Evolutionary conservation across 805 yeast species (phyloP).

Genomic region (Gaillardinia entomophila): DNA sequence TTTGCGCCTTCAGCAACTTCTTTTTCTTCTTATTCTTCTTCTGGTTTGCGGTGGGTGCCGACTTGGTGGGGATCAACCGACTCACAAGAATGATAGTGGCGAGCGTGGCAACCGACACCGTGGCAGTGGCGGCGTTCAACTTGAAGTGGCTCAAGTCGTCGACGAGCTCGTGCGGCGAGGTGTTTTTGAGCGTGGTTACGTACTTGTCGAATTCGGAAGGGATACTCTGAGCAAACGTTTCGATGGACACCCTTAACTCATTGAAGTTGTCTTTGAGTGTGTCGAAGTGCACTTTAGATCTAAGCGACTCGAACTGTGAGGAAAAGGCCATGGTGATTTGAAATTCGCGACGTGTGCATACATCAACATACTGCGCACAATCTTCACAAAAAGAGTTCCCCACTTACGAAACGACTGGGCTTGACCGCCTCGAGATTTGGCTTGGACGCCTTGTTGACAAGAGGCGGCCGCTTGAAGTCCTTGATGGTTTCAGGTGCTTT

Average conservation of each 20-base stretch:
- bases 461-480: conserved; percentile 12
- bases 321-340: no score
- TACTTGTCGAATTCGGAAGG: conserved; percentile 6
- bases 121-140: conserved; percentile 28
- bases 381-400: conserved; percentile 23
- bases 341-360: background rate
- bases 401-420: conserved; percentile 22
- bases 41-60: conserved; percentile 3
- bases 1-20: conserved; percentile 34
- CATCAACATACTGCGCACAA: background rate
- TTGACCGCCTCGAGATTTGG: conserved; percentile 16
- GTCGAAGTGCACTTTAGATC: background rate
- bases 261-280: conserved; percentile 1
- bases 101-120: conserved; percentile 12
- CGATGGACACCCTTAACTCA: conserved; percentile 4
- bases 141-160: conserved; percentile 23
- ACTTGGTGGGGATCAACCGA: background rate
- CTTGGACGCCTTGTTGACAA: conserved; percentile 15
- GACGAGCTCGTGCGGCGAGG: conserved; percentile 17
- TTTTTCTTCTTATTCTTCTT: conserved; percentile 25
- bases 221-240: conserved; percentile 3
- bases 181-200: conserved; percentile 6
- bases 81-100: background rate
- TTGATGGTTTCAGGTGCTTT: background rate
- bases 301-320: no score